These are phyloP conservation scores for Pichia sp. DNA, from an alignment of 1,139 yeast species.

Conservation along the genomic window DNA sequence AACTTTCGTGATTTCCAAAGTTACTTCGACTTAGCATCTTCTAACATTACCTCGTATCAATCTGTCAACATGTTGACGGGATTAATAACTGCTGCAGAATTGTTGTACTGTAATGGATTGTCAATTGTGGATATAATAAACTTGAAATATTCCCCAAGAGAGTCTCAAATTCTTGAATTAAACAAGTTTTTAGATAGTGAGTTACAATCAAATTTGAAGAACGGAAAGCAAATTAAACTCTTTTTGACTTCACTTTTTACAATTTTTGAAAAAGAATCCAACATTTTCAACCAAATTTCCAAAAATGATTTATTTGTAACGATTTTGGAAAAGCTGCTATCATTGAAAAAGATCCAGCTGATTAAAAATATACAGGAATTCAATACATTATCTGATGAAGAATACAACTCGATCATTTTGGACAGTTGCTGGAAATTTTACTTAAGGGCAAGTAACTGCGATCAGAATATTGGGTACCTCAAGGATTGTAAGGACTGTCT, in stretches of 20 bases:
- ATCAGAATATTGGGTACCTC: slow-evolving; percentile 39
- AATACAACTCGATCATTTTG: slow-evolving; percentile 17
- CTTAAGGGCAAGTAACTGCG: slow-evolving; percentile 41
- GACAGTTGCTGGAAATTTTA: slow-evolving; percentile 48
- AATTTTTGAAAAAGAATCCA: slow-evolving; percentile 23
- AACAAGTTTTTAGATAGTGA: slow-evolving; percentile 18
- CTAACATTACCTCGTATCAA: neutral
- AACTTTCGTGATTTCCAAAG: neutral
- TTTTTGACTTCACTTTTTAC: slow-evolving; percentile 30
- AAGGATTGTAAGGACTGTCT: slow-evolving; percentile 35
- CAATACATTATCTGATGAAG: slow-evolving; percentile 11
- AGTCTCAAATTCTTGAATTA: slow-evolving; percentile 17
- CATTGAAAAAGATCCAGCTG: slow-evolving; percentile 30
- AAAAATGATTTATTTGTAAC: slow-evolving; percentile 26
- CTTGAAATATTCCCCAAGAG: slow-evolving; percentile 25
- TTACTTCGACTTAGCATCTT: slow-evolving; percentile 2
- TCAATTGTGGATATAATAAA: slow-evolving; percentile 31
- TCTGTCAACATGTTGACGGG: slow-evolving; percentile 19
- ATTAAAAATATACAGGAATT: slow-evolving; percentile 20
- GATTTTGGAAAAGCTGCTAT: slow-evolving; percentile 34
- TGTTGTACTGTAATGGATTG: slow-evolving; percentile 35
- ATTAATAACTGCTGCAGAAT: slow-evolving; percentile 33
- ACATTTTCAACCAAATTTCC: slow-evolving; percentile 24
- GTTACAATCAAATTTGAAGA: slow-evolving; percentile 23
- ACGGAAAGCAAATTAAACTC: slow-evolving; percentile 26